Percentiles rank a stretch among this genome's conserved stretches.
Evolutionary conservation across 441 rosid species (phyloP).

Genomic region (Erysimum pusillum): DNA sequence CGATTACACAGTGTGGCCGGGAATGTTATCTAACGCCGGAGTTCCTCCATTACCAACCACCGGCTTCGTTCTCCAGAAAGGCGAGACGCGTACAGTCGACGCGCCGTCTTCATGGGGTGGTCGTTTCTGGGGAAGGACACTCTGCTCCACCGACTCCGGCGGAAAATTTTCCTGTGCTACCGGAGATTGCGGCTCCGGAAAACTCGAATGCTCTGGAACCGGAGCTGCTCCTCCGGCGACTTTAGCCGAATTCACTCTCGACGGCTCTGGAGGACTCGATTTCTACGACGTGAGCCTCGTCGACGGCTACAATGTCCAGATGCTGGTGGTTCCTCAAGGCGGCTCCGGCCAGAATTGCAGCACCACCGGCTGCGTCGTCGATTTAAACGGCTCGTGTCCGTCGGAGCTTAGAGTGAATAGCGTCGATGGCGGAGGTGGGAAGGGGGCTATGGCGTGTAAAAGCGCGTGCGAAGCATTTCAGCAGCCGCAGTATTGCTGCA

Average conservation of each 20-base stretch:
- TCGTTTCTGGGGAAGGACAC: conserved; percentile 92
- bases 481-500: conserved; percentile 83
- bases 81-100: conserved; percentile 59
- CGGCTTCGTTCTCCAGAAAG: conserved; percentile 71
- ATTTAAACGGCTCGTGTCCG: conserved; percentile 76
- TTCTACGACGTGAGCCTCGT: conserved; percentile 90
- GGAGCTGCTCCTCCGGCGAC: conserved; percentile 87
- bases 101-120: conserved; percentile 89
- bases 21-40: conserved; percentile 78
- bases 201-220: conserved; percentile 68
- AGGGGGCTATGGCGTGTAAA: conserved; percentile 67
- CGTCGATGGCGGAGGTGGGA: conserved; percentile 40
- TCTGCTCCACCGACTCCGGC: conserved; percentile 60
- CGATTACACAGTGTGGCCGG: conserved; percentile 78
- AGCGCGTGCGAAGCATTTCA: conserved; percentile 89
- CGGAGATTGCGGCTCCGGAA: conserved; percentile 82
- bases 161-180: conserved; percentile 74
- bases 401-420: conserved; percentile 68
- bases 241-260: conserved; percentile 83
- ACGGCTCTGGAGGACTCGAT: conserved; percentile 74
- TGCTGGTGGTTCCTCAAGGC: conserved; percentile 75
- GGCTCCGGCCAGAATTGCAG: conserved; percentile 69
- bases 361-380: conserved; percentile 67
- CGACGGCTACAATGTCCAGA: conserved; percentile 86
- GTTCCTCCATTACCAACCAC: conserved; percentile 62